Base-by-base conservation (phyloP, 2,329 filamentous ascomycete species). In the Alternaria brassicae region DNA sequence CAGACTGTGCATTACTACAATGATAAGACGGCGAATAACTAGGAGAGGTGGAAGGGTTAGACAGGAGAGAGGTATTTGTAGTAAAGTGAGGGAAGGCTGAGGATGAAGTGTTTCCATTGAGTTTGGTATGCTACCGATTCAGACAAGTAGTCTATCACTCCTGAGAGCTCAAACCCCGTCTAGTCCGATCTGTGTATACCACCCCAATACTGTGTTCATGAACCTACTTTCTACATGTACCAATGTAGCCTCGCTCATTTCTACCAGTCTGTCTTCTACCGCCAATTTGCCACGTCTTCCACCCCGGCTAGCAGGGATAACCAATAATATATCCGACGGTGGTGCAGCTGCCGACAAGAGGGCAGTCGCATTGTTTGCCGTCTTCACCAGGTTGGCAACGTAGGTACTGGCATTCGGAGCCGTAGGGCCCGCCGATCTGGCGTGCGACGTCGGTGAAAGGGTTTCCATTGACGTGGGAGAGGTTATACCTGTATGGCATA, bases 1-100 rank as follows among this genome's bases (percentile, higher is more conserved):
- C 81, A 88, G 76, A 88, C 85, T 64, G 76, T 77, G 69, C 76
- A 77, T 66, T 78, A 75, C 52, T 78, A 78, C 39, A 76, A 77
- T 41, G 76, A 77, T 55, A 70, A 69, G 65, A 73, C 65, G 34
- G 75, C 75, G 54, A 77, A 77, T 23, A 56, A 59, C 15, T 66
- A 62, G 53, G 13, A 21, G 10, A 23, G 9, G 8, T 9, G 30
- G 10, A 13, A 0, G 3, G 21, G 2, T 4, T 13, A 6, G 9
- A 6, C 9, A 36, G 9, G 21, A 4, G 36, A 21, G 27, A 28
- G 8, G 6, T n/a, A 12, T 28, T 13, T 21, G 27, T 10, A 3
- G 41, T 10, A 19, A 15, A 19, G 25, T 1, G 10, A 4, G 23
- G 13, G 27, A 42, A 21, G n/a, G 1, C 23, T 28, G 12, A n/a